Conservation (phyloP, 768 basidiomycete species). For the Amanita rubescens region DNA sequence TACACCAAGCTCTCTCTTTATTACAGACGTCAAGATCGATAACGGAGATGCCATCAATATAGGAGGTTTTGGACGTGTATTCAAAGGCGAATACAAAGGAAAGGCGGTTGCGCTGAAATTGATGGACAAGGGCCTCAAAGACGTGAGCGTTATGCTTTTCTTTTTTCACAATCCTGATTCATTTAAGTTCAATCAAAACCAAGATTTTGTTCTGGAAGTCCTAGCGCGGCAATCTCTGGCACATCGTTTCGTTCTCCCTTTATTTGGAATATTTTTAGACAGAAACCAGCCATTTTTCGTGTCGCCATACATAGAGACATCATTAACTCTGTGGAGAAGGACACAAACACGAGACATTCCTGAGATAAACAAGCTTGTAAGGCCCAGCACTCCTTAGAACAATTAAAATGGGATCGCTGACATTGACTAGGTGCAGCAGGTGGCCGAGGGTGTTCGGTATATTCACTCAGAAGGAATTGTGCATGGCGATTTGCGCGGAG, state of each 20-base stretch:
- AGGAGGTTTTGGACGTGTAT: background rate
- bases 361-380: background rate
- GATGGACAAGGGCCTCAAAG: background rate
- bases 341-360: background rate
- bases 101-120: background rate
- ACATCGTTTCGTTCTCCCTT: background rate
- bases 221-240: background rate
- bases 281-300: background rate
- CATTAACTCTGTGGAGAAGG: background rate
- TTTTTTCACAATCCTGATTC: background rate
- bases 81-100: background rate
- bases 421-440: background rate
- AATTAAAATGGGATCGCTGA: no score
- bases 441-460: background rate
- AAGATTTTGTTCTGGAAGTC: background rate
- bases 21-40: background rate
- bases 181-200: background rate
- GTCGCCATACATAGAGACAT: background rate
- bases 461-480: constrained; percentile 1
- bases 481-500: background rate
- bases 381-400: background rate
- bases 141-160: background rate
- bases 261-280: background rate
- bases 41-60: no score
- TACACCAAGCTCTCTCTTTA: background rate